These are phyloP conservation scores for Rhodotorula sphaerocarpa DNA, from an alignment of 768 basidiomycete genomes.

Conservation along the genomic window DNA sequence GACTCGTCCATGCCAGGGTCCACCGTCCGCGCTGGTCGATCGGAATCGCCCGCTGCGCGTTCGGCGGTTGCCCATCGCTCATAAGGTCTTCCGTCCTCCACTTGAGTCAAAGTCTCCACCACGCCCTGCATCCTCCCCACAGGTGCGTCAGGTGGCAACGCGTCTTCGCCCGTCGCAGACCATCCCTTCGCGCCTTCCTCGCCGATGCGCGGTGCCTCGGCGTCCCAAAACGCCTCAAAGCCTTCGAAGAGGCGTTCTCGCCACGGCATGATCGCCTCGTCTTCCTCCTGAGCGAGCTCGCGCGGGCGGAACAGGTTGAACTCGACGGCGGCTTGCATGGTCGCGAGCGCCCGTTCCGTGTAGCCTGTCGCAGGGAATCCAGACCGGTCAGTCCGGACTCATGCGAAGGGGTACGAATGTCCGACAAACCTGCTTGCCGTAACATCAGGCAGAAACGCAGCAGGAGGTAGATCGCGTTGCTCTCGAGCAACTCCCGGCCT, in stretches of 20 bases:
- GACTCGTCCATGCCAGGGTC: constrained; percentile 41
- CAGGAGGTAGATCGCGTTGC: constrained; percentile 44
- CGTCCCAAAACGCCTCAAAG: constrained; percentile 46
- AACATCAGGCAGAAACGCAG: constrained; percentile 43
- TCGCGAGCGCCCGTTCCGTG: constrained; percentile 43
- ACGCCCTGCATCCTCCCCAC: background rate
- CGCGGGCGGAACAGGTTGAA: constrained; percentile 44
- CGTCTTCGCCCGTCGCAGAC: constrained; percentile 25
- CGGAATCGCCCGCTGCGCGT: constrained; percentile 11
- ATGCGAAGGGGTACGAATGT: too few species aligned
- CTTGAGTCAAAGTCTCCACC: too few species aligned
- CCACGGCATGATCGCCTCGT: constrained; percentile 18
- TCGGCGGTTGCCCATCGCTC: constrained; percentile 42
- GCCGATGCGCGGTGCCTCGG: constrained; percentile 44
- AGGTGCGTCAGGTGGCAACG: constrained; percentile 8
- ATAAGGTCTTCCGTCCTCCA: constrained; percentile 36
- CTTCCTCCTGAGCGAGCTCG: background rate
- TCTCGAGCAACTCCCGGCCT: constrained; percentile 40
- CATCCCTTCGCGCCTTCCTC: constrained; percentile 43
- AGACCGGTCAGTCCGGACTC: too few species aligned
- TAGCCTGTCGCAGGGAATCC: too few species aligned
- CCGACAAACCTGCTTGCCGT: constrained; percentile 42
- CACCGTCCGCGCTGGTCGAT: constrained; percentile 37
- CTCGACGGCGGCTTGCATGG: constrained; percentile 46
- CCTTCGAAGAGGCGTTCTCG: constrained; percentile 30